These are phyloP conservation scores for Boletus insuetus DNA, from an alignment of 768 basidiomycete species.

Conservation along the genomic window DNA sequence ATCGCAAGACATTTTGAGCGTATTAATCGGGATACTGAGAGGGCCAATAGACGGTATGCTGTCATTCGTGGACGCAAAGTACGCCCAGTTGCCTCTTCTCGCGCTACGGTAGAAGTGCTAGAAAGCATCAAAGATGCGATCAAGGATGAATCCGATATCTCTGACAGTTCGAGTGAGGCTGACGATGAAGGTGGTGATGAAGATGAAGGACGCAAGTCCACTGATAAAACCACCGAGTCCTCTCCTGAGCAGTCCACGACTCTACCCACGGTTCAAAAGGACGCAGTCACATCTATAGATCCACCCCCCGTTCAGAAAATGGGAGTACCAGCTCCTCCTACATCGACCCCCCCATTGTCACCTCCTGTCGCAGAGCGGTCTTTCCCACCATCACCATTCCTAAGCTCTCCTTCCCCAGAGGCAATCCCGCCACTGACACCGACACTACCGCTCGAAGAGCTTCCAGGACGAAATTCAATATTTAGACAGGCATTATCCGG, in stretches of 20 bases:
- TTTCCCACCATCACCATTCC: conserved; percentile 57
- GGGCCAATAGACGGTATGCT: conserved; percentile 75
- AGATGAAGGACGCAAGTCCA: conserved; percentile 39
- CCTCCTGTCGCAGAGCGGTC: conserved; percentile 25
- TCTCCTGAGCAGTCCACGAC: conserved; percentile 35
- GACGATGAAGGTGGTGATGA: conserved; percentile 68
- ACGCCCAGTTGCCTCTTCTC: conserved; percentile 85
- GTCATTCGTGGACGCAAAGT: conserved; percentile 83
- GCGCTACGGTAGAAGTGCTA: conserved; percentile 84
- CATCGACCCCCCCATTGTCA: conserved; percentile 25
- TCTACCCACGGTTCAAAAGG: conserved; percentile 17
- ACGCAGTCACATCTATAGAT: not conserved
- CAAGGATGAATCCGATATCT: conserved; percentile 76
- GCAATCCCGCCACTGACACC: conserved; percentile 41
- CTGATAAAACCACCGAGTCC: conserved; percentile 27
- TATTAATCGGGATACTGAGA: conserved; percentile 70
- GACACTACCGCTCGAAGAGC: conserved; percentile 51
- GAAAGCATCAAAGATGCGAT: conserved; percentile 91
- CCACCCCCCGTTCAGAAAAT: conserved; percentile 31
- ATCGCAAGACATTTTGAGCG: conserved; percentile 92
- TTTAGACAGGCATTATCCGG: conserved; percentile 63
- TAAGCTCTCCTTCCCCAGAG: conserved; percentile 38
- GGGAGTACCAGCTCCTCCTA: conserved; percentile 5
- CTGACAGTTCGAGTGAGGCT: conserved; percentile 63
- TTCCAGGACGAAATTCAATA: conserved; percentile 59